These are phyloP conservation scores for Lizonia empirigonia DNA, from an alignment of 2,329 filamentous ascomycete genomes.

Conservation along the genomic window DNA sequence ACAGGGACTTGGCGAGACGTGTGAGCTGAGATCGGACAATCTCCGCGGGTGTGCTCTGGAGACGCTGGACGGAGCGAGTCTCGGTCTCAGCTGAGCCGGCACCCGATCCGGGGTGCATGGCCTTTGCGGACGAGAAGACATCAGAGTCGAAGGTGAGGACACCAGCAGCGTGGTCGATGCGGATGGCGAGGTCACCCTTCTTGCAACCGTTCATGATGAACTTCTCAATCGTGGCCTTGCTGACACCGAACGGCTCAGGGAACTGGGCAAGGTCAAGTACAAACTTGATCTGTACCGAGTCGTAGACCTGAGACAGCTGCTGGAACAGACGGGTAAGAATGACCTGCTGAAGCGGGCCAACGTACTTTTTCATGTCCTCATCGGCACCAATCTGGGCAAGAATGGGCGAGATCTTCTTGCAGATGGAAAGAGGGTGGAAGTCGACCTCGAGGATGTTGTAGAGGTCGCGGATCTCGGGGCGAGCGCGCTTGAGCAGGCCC, in stretches of 20 bases:
- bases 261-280: constrained; percentile 94
- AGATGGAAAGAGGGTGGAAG: constrained; percentile 98
- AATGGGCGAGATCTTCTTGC: constrained; percentile 98
- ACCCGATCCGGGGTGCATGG: constrained; percentile 80
- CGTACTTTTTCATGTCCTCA: constrained; percentile 96
- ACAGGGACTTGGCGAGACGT: constrained; percentile 87
- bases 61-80: constrained; percentile 82
- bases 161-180: constrained; percentile 92
- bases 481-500: constrained; percentile 87
- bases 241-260: constrained; percentile 94
- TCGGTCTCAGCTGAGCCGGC: constrained; percentile 89
- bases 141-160: constrained; percentile 97
- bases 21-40: constrained; percentile 95
- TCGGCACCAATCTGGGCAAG: constrained; percentile 91
- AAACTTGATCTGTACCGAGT: constrained; percentile 92
- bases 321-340: constrained; percentile 98
- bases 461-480: constrained; percentile 92
- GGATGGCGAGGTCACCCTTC: constrained; percentile 96
- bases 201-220: constrained; percentile 99
- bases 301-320: constrained; percentile 98
- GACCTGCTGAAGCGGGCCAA: constrained; percentile 93
- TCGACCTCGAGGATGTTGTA: constrained; percentile 99
- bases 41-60: constrained; percentile 97
- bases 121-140: constrained; percentile 96
- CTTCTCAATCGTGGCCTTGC: constrained; percentile 90